Percentiles rank a stretch among this genome's conserved stretches.
Conservation (phyloP, 106 monocot genomes). For the Phalaenopsis equestris region DNA sequence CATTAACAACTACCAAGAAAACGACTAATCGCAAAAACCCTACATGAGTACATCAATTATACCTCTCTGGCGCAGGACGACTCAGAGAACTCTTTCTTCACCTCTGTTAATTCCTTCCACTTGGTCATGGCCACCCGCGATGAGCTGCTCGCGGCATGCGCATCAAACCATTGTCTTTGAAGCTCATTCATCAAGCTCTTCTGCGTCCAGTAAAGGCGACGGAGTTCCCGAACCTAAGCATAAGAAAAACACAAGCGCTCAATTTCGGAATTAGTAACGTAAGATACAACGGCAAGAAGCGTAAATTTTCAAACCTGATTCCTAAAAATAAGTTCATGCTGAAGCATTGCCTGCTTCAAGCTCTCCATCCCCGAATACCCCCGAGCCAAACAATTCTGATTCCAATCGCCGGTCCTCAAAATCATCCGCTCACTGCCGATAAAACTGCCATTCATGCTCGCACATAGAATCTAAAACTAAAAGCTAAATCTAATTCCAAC, state of each 20-base stretch:
- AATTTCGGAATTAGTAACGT: neutral
- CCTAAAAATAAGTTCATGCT: conserved; percentile 43
- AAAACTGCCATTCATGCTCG: too few species aligned
- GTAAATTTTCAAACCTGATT: conserved; percentile 32
- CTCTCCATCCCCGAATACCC: conserved; percentile 31
- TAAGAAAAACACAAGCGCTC: neutral
- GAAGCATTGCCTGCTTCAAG: conserved; percentile 49
- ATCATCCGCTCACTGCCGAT: neutral
- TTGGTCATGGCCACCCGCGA: too few species aligned
- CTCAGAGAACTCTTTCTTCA: neutral
- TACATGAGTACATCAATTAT: neutral
- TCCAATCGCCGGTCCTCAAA: conserved; percentile 20
- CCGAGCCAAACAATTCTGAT: conserved; percentile 16
- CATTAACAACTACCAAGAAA: too few species aligned
- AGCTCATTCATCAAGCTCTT: conserved; percentile 41
- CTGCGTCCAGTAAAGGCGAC: conserved; percentile 73
- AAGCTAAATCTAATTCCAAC: too few species aligned
- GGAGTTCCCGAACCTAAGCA: conserved; percentile 56
- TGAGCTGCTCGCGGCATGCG: neutral
- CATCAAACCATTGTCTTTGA: conserved; percentile 3
- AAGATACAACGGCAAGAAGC: neutral
- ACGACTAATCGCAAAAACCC: neutral
- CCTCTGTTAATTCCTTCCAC: neutral
- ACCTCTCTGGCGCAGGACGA: conserved; percentile 1
- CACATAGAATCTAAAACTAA: too few species aligned